Evolutionary conservation across 2,329 filamentous ascomycete genomes (phyloP).

Genomic region (Alternaria novae-zelandiae): DNA sequence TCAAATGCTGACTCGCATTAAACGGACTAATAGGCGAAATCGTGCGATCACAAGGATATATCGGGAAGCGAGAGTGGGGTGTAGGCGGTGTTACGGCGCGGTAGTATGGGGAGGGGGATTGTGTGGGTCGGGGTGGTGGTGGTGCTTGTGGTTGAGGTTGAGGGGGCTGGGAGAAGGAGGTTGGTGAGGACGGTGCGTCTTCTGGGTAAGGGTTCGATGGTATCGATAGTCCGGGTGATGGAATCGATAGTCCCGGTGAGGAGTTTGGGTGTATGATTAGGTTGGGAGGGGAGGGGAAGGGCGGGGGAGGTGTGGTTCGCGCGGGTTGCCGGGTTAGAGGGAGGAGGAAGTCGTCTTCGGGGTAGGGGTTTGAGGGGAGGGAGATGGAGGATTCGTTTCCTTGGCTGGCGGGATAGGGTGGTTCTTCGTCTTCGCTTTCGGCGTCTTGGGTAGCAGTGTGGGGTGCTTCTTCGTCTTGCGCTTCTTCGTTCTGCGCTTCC

Average conservation of each 20-base stretch:
- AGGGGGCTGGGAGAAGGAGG: constrained; percentile 4
- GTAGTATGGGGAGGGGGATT: not conserved
- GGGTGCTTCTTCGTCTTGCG: not conserved
- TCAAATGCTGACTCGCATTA: not conserved
- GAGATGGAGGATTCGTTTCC: not conserved
- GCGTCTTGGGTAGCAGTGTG: too few relatives aligned
- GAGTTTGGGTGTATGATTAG: not conserved
- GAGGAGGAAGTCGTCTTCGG: constrained; percentile 5
- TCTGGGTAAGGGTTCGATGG: constrained; percentile 1
- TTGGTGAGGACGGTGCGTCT: not conserved
- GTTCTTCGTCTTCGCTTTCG: not conserved
- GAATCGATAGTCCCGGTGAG: not conserved
- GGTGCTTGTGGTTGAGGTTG: not conserved
- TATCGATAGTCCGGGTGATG: not conserved
- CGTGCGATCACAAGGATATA: not conserved
- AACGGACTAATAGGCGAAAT: not conserved
- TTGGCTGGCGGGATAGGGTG: not conserved
- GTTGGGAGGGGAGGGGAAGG: not conserved
- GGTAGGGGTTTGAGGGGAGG: not conserved
- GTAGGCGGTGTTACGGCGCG: not conserved
- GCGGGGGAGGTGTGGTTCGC: not conserved
- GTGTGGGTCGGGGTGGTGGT: not conserved
- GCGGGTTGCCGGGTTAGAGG: not conserved
- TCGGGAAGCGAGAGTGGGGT: not conserved
- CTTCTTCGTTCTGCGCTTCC: not conserved